Evolutionary conservation across 2,329 filamentous ascomycete genomes (phyloP).

Genomic region (Blastomyces emzantsi): DNA sequence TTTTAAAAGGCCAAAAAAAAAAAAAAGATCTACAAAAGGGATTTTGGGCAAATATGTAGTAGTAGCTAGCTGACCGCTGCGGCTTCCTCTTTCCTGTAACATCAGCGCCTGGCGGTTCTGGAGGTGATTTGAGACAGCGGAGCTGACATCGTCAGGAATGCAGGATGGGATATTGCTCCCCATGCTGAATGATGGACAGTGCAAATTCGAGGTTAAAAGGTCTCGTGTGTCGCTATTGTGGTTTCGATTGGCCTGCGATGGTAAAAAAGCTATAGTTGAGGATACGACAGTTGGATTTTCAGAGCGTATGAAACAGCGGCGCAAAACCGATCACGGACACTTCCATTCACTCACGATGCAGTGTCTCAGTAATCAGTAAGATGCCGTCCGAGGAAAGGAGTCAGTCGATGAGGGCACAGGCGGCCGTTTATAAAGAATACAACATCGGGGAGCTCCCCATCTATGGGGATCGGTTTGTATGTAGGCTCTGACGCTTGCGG

Average conservation of each 20-base stretch:
- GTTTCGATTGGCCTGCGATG: not conserved
- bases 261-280: not conserved
- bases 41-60: not conserved
- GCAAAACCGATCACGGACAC: not conserved
- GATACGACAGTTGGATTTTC: not conserved
- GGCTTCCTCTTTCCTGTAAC: constrained; percentile 12
- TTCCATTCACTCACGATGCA: not conserved
- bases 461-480: too few species aligned
- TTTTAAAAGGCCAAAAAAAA: not conserved
- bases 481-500: too few species aligned
- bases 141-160: constrained; percentile 6
- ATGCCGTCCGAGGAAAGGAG: not conserved
- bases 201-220: not conserved
- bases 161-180: not conserved
- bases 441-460: not conserved
- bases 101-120: constrained; percentile 11
- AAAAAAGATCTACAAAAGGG: too few species aligned
- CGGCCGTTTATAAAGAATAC: not conserved
- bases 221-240: not conserved
- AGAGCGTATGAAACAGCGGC: not conserved
- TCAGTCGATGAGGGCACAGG: not conserved
- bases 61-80: constrained; percentile 16
- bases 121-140: constrained; percentile 9
- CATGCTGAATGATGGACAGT: not conserved
- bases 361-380: not conserved